Percentiles rank a stretch among this genome's conserved stretches.
phyloP scores from a whole-genome alignment of 176 grass and related monocot genomes.

The Aegilops sharonensis region DNA sequence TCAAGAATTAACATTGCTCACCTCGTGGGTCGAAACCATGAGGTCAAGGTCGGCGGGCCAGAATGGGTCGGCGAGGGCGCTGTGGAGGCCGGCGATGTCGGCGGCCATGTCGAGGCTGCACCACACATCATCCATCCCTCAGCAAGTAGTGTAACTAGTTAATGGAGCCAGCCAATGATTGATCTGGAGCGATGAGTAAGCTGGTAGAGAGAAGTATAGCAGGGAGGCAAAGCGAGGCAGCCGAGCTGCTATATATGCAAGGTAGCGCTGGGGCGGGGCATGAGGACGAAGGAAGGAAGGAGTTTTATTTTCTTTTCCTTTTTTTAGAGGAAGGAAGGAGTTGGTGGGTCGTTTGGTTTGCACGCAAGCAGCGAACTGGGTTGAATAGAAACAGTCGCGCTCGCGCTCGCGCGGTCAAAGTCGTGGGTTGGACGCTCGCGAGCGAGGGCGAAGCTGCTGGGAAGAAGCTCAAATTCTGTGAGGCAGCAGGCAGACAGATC shows the following conservation, averaged over 20 bases:
- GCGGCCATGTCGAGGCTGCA: conserved; percentile 31
- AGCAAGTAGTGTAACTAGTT: neutral
- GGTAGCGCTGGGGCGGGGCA: neutral
- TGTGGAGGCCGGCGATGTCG: conserved; percentile 17
- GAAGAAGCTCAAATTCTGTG: neutral
- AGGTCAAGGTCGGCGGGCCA: conserved; percentile 31
- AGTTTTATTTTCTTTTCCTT: no score
- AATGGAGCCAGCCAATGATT: neutral
- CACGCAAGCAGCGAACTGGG: neutral
- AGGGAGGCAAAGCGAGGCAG: neutral
- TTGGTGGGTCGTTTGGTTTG: neutral
- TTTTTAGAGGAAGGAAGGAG: neutral
- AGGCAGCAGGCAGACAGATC: neutral
- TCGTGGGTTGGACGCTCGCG: neutral
- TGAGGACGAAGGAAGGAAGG: neutral
- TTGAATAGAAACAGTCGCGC: neutral
- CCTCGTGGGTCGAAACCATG: neutral
- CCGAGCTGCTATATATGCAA: conserved; percentile 9
- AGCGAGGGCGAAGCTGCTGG: neutral
- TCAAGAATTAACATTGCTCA: neutral
- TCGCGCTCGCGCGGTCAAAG: neutral
- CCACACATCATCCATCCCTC: conserved; percentile 43
- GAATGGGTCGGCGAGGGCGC: conserved; percentile 7
- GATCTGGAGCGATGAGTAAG: neutral
- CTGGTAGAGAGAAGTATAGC: neutral